These are phyloP conservation scores for Torrubiellomyces zombiae DNA, from an alignment of 2,329 filamentous ascomycete species.

Conservation along the genomic window DNA sequence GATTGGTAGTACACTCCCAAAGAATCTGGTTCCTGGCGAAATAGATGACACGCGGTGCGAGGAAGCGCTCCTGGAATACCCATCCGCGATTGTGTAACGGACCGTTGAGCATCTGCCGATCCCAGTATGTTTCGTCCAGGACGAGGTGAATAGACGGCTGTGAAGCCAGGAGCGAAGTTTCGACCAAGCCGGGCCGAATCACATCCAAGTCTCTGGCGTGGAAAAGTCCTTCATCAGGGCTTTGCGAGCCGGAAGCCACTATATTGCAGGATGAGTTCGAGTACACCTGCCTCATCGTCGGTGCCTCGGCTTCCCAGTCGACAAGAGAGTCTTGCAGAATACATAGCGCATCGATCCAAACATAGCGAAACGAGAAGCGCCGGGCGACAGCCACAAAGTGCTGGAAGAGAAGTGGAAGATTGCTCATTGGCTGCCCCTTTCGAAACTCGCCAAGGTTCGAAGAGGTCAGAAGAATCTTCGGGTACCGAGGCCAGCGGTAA, in stretches of 20 bases:
- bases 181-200: background rate
- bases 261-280: background rate
- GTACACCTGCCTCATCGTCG: background rate
- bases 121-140: background rate
- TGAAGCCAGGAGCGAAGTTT: too few species aligned
- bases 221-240: background rate
- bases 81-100: background rate
- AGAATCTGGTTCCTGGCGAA: too few species aligned
- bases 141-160: too few species aligned
- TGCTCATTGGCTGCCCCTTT: too few species aligned
- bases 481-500: too few species aligned
- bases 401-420: too few species aligned
- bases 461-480: too few species aligned
- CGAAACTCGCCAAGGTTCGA: constrained; percentile 3
- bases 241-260: background rate
- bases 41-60: background rate
- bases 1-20: too few species aligned
- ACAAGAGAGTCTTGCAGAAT: constrained; percentile 2
- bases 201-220: background rate
- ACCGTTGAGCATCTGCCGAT: background rate
- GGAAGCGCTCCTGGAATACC: background rate
- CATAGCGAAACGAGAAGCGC: background rate
- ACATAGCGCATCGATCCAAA: constrained; percentile 2
- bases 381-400: background rate
- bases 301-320: constrained; percentile 1